phyloP scores from a whole-genome alignment of 1,139 yeast species.

The Taphrina communis region DNA sequence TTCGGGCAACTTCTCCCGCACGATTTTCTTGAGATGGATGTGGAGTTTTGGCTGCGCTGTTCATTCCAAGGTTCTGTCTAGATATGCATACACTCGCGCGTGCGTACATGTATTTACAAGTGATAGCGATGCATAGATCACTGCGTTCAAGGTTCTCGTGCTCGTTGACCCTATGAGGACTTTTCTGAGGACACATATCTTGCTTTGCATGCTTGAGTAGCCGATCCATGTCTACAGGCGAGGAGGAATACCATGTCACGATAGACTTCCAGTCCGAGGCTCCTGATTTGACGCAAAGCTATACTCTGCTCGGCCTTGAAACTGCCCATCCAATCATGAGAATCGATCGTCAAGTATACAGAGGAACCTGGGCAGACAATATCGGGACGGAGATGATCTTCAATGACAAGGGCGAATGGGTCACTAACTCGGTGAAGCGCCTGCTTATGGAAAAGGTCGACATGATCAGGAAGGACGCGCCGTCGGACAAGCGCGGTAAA shows the following conservation, averaged over 20 bases:
- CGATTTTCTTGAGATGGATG: background rate
- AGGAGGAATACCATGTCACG: conserved; percentile 27
- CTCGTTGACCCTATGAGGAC: too few species aligned
- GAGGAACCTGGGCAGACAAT: conserved; percentile 25
- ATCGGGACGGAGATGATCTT: conserved; percentile 37
- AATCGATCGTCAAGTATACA: conserved; percentile 19
- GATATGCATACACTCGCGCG: too few species aligned
- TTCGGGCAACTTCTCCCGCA: conserved; percentile 7
- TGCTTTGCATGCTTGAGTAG: background rate
- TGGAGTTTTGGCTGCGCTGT: background rate
- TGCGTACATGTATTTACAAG: too few species aligned
- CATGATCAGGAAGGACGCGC: background rate
- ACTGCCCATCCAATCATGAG: conserved; percentile 22
- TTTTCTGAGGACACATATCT: background rate
- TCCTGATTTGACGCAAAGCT: conserved; percentile 17
- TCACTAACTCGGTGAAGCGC: conserved; percentile 1
- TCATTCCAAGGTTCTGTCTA: too few species aligned
- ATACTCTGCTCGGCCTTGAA: conserved; percentile 31
- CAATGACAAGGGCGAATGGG: conserved; percentile 28
- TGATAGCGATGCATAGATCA: too few species aligned
- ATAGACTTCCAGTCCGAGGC: conserved; percentile 28
- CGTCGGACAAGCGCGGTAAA: background rate
- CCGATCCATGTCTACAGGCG: background rate
- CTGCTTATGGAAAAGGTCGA: conserved; percentile 18
- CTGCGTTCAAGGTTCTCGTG: too few species aligned